Evolutionary conservation across 345 rosid genomes (phyloP), one percentile per base, ranked within the genome.

Genomic region (Passiflora organensis): DNA sequence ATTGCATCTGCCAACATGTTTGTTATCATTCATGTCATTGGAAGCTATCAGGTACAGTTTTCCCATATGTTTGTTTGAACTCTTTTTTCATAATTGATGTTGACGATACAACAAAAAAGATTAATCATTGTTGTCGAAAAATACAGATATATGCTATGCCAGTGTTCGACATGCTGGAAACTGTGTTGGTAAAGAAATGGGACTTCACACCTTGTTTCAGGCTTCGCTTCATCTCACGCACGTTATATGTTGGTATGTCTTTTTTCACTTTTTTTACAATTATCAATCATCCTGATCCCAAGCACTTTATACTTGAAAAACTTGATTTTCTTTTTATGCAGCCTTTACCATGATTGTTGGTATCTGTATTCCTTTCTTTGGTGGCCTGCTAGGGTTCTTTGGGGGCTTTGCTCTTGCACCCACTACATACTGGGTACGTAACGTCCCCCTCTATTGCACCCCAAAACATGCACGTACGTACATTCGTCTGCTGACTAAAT

Each of bases 371-470:
- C 94, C 97, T 10, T 90, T 90, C 71, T 90, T 90, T 41, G 87
- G 91, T 48, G 82, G 85, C 14, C 68, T 90, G 24, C 84, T 87
- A 14, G 88, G 89, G 12, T 87, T 90, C 72, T 83, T 90, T 2
- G 96, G 96, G 76, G 97, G 97, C 56, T 77, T 87, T 28, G 96
- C 90, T 13, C 82, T 90, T 13, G 95, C 97, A 21, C 91, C 96
- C 22, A 83, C 91, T 28, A 68, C 91, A 32, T 90, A 83, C 66
- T 90, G 56, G 20, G 94, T 90, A 76, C 78, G 77, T 24, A 41
- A 11, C 47, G 2, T 13, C 19, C 32, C 32, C 11, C 3, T 28
- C 34, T 8, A 28, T 28, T n/a, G n/a, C n/a, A n/a, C n/a, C 6
- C 52, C 3, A 19, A 10, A 45, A 15, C 6, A 6, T 0, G 1